A percentile compares a stretch with the other conserved stretches of the same genome.
Evolutionary conservation across 2,329 filamentous ascomycete genomes (phyloP).

Genomic region (Pyrenophora teres): DNA sequence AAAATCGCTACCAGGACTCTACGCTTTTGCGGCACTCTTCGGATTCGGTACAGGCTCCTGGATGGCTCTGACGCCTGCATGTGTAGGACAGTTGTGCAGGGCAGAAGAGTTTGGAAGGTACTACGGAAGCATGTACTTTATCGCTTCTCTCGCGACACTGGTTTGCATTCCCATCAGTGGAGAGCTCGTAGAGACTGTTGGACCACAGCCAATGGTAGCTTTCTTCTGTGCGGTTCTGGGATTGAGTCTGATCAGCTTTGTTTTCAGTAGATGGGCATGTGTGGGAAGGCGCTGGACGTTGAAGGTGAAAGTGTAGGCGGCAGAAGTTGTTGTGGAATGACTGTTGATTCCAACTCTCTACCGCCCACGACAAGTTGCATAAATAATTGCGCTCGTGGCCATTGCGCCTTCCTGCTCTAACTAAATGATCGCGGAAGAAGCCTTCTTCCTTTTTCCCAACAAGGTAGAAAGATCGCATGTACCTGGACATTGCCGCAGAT

Average conservation of each 20-base stretch:
- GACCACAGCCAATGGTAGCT: constrained; percentile 40
- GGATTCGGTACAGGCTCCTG: constrained; percentile 55
- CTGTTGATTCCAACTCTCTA: not conserved
- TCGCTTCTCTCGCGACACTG: constrained; percentile 43
- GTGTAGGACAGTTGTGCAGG: constrained; percentile 54
- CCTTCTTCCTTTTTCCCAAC: not conserved
- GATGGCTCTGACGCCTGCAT: constrained; percentile 53
- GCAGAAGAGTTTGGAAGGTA: constrained; percentile 56
- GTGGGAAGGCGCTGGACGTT: constrained; percentile 40
- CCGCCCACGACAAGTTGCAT: too few species aligned
- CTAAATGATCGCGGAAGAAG: too few species aligned
- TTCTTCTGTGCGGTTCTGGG: constrained; percentile 42
- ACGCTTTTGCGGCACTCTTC: constrained; percentile 51
- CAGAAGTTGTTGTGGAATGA: too few species aligned
- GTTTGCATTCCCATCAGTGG: constrained; percentile 45
- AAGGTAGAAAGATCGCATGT: too few species aligned
- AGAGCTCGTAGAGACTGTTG: constrained; percentile 42
- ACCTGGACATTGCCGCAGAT: too few species aligned
- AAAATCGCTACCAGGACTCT: constrained; percentile 40
- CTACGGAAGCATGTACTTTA: constrained; percentile 55
- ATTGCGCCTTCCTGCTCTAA: too few species aligned
- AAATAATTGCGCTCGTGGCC: too few species aligned
- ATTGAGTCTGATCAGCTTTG: constrained; percentile 37
- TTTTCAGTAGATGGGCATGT: constrained; percentile 45
- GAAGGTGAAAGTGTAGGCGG: constrained; percentile 24